Conservation (phyloP, 2,329 filamentous ascomycete genomes). For the Exophiala dermatitidis region DNA sequence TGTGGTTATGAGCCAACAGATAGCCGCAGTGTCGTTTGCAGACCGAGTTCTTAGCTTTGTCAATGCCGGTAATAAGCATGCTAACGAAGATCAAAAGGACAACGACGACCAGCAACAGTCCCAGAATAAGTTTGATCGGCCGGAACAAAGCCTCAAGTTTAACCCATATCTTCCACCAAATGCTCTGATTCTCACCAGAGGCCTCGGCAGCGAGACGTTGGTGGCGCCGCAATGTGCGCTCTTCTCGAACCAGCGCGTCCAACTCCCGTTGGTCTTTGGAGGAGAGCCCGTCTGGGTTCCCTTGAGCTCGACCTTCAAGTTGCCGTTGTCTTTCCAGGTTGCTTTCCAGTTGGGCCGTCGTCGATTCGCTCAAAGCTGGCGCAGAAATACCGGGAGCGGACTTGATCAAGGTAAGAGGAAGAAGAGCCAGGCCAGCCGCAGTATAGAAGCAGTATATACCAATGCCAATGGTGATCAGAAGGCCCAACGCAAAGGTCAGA, state of each 20-base stretch:
- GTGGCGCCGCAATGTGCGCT: constrained; percentile 82
- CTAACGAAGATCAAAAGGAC: constrained; percentile 74
- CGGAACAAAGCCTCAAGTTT: constrained; percentile 76
- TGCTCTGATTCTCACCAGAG: constrained; percentile 53
- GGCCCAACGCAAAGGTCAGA: constrained; percentile 77
- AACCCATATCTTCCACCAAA: constrained; percentile 64
- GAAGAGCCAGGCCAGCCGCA: constrained; percentile 74
- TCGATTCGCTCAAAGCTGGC: constrained; percentile 68
- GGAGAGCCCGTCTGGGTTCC: constrained; percentile 65
- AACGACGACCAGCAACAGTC: constrained; percentile 67
- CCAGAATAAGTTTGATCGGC: constrained; percentile 80
- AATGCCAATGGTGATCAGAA: constrained; percentile 82
- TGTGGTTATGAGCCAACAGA: constrained; percentile 76
- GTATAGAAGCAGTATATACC: constrained; percentile 85
- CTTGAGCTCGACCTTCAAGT: constrained; percentile 75
- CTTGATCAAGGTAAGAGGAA: constrained; percentile 88
- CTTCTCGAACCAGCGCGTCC: constrained; percentile 78
- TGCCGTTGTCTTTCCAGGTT: constrained; percentile 91
- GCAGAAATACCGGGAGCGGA: constrained; percentile 79
- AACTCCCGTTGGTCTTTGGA: constrained; percentile 83
- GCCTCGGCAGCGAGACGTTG: constrained; percentile 80
- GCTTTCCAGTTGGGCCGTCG: constrained; percentile 69
- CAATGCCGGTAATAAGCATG: constrained; percentile 91
- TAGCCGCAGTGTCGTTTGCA: constrained; percentile 90
- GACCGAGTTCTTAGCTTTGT: constrained; percentile 91